A percentile compares a stretch with the other conserved stretches of the same genome.
These are phyloP conservation scores for Pulveroboletus frians DNA, from an alignment of 768 basidiomycete genomes.

Conservation along the genomic window DNA sequence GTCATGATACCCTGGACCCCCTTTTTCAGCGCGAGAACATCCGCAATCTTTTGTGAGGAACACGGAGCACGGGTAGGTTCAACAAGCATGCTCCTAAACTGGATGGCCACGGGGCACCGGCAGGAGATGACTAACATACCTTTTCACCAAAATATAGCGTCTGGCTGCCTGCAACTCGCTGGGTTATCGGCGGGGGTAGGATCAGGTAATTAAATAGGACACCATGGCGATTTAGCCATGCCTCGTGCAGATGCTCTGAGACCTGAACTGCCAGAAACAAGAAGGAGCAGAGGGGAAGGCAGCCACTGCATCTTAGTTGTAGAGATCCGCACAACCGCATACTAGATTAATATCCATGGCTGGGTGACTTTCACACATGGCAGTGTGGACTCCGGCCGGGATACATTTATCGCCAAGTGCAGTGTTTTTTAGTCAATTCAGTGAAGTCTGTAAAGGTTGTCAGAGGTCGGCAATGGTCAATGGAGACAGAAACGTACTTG, in stretches of 20 bases:
- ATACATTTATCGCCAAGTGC: neutral
- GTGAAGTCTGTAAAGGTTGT: conserved; percentile 8
- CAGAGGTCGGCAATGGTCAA: conserved; percentile 1
- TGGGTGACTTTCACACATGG: conserved; percentile 6
- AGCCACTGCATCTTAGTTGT: neutral
- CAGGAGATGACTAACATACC: neutral
- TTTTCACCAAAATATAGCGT: neutral
- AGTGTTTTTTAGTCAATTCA: conserved; percentile 3
- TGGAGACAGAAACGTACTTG: conserved; percentile 10
- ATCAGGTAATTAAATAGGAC: neutral
- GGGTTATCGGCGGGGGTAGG: neutral
- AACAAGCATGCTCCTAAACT: neutral
- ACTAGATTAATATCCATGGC: neutral
- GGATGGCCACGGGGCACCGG: neutral
- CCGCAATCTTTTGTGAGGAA: neutral
- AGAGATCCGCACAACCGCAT: conserved; percentile 9
- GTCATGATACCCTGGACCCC: neutral
- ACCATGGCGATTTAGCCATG: neutral
- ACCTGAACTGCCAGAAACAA: conserved; percentile 6
- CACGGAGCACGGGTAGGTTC: neutral
- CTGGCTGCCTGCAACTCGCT: neutral
- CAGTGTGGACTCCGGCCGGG: conserved; percentile 1
- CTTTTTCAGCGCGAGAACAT: neutral
- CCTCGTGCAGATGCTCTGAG: conserved; percentile 7
- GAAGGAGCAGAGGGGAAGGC: neutral